Conservation (phyloP, 352 stramenopile species). For the Phytophthora sp. region DNA sequence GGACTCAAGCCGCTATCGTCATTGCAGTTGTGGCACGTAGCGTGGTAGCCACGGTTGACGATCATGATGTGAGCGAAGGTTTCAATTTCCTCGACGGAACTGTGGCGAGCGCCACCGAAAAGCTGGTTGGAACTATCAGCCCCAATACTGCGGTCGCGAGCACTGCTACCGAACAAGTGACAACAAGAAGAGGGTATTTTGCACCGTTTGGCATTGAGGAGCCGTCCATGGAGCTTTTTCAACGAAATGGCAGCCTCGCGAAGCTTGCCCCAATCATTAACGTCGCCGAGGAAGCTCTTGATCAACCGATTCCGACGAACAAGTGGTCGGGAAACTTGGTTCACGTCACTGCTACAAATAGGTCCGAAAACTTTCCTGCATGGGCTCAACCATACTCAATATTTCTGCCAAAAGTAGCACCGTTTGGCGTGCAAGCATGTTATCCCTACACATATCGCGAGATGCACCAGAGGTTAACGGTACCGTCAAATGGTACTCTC, state of each 20-base stretch:
- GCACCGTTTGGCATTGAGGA: slow-evolving; percentile 47
- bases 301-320: slow-evolving; percentile 75
- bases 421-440: slow-evolving; percentile 58
- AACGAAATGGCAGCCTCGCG: slow-evolving; percentile 49
- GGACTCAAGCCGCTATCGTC: not conserved
- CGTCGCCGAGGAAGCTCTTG: slow-evolving; percentile 51
- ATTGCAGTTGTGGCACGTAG: not conserved
- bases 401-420: slow-evolving; percentile 48
- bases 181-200: slow-evolving; percentile 30
- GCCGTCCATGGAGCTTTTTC: slow-evolving; percentile 52
- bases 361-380: slow-evolving; percentile 46
- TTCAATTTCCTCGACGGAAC: slow-evolving; percentile 23
- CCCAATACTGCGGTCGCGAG: not conserved
- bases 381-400: slow-evolving; percentile 77
- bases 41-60: slow-evolving; percentile 6
- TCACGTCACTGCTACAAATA: slow-evolving; percentile 48
- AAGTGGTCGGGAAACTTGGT: slow-evolving; percentile 86
- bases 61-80: slow-evolving; percentile 26
- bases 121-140: slow-evolving; percentile 17
- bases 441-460: slow-evolving; percentile 70
- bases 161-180: slow-evolving; percentile 2
- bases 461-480: slow-evolving; percentile 50
- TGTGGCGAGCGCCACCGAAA: slow-evolving; percentile 17
- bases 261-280: slow-evolving; percentile 66
- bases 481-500: slow-evolving; percentile 62